Evolutionary conservation across 805 yeast species (phyloP).

Genomic region (Gaillardinia entomophila): DNA sequence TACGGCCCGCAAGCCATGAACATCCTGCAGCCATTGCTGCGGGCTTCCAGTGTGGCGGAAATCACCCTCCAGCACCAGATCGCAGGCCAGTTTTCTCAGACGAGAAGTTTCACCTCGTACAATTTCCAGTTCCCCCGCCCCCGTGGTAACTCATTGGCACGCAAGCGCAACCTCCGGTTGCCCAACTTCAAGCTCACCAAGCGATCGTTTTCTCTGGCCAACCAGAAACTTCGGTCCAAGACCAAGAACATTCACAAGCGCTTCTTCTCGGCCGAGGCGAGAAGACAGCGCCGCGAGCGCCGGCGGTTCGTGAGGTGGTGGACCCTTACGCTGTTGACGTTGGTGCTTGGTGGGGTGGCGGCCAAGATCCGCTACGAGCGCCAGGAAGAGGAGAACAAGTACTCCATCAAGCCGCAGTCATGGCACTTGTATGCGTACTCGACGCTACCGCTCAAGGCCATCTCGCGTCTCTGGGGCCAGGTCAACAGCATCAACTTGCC

Average conservation of each 20-base stretch:
- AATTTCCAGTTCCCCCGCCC: neutral
- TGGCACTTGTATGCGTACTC: conserved; percentile 90
- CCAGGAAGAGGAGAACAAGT: conserved; percentile 31
- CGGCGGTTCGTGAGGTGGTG: conserved; percentile 45
- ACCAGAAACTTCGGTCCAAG: conserved; percentile 27
- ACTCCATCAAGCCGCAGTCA: conserved; percentile 58
- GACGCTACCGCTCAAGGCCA: conserved; percentile 83
- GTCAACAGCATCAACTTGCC: conserved; percentile 82
- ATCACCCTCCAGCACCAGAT: neutral
- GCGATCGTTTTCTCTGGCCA: conserved; percentile 31
- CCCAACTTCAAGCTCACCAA: conserved; percentile 19
- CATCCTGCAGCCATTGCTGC: conserved; percentile 36
- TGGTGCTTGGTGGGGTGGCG: conserved; percentile 51
- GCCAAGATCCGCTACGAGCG: conserved; percentile 37
- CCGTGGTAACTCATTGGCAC: neutral
- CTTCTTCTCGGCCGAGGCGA: conserved; percentile 38
- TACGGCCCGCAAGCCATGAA: conserved; percentile 34
- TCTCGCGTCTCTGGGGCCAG: conserved; percentile 93
- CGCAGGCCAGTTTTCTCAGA: neutral
- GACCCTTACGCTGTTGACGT: conserved; percentile 48
- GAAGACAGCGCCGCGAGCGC: conserved; percentile 32
- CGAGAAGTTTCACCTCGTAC: neutral
- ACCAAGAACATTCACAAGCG: conserved; percentile 32
- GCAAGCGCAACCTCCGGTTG: conserved; percentile 6
- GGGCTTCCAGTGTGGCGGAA: conserved; percentile 35